Conservation (phyloP, 2,329 filamentous ascomycete genomes). For the Paecilomyces sp. region DNA sequence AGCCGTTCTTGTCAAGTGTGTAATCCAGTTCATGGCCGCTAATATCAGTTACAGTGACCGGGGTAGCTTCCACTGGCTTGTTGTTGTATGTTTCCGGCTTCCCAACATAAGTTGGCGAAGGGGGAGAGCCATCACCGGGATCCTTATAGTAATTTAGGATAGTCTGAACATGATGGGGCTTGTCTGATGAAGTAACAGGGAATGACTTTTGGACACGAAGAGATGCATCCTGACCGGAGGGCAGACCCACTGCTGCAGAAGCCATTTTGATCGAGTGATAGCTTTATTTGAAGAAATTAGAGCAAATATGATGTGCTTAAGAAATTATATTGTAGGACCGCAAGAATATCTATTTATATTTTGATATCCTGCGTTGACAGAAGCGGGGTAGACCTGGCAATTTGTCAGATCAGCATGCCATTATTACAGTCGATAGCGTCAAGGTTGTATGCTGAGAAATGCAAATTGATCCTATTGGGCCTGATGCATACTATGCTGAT, state of each 20-base stretch:
- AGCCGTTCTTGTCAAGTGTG: conserved; percentile 40
- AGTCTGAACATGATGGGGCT: conserved; percentile 31
- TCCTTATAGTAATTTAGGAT: conserved; percentile 43
- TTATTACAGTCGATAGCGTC: conserved; percentile 8
- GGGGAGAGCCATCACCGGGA: conserved; percentile 37
- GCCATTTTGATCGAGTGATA: conserved; percentile 14
- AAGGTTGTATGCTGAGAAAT: conserved; percentile 24
- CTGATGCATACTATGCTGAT: not conserved
- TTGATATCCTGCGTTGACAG: not conserved
- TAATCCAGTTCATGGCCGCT: conserved; percentile 38
- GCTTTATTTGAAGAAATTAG: not conserved
- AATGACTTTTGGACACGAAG: conserved; percentile 8
- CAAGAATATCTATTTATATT: not conserved
- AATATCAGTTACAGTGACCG: conserved; percentile 35
- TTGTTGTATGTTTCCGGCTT: conserved; percentile 36
- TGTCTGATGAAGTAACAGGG: conserved; percentile 10
- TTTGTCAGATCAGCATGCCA: conserved; percentile 30
- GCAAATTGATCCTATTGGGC: conserved; percentile 4
- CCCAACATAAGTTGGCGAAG: conserved; percentile 27
- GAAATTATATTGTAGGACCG: not conserved
- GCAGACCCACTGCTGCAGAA: conserved; percentile 21
- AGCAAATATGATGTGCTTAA: not conserved
- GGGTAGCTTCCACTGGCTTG: conserved; percentile 30
- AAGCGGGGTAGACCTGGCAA: conserved; percentile 11
- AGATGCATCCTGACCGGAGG: conserved; percentile 5